Evolutionary conservation across 768 basidiomycete species (phyloP).

Genomic region (Rhodotorula taiwanensis): DNA sequence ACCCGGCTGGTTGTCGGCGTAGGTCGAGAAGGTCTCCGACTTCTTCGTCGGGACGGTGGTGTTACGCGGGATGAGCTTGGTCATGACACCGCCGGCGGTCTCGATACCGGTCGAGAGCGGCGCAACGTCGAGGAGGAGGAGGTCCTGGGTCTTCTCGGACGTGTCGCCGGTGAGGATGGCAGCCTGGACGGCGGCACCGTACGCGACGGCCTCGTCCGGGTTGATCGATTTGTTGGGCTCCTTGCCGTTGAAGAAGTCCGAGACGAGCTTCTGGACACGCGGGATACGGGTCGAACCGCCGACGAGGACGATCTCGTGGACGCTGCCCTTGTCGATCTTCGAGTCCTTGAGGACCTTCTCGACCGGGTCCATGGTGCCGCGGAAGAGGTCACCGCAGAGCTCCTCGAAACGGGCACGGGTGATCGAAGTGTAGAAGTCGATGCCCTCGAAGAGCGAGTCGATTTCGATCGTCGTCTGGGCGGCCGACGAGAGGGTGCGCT

Average conservation of each 20-base stretch:
- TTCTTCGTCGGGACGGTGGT: constrained; percentile 98
- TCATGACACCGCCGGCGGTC: constrained; percentile 99
- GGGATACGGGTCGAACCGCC: constrained; percentile 99
- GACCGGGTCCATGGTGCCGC: constrained; percentile 84
- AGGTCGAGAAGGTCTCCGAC: constrained; percentile 85
- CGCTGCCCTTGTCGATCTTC: constrained; percentile 92
- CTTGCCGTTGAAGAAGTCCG: constrained; percentile 89
- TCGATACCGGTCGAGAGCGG: constrained; percentile 91
- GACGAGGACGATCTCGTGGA: constrained; percentile 95
- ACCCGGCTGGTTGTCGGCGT: constrained; percentile 97
- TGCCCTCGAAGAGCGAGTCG: constrained; percentile 93
- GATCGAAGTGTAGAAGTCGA: constrained; percentile 96
- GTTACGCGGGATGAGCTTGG: constrained; percentile 78
- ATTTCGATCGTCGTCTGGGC: constrained; percentile 96
- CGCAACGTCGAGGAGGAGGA: constrained; percentile 88
- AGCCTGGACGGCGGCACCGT: constrained; percentile 97
- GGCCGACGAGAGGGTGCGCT: constrained; percentile 94
- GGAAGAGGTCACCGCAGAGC: constrained; percentile 90
- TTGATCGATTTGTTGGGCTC: constrained; percentile 99
- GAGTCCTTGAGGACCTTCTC: constrained; percentile 97
- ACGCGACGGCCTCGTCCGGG: constrained; percentile 97
- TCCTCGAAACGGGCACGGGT: constrained; percentile 98
- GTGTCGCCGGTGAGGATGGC: constrained; percentile 97
- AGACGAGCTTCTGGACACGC: constrained; percentile 92
- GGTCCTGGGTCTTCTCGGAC: constrained; percentile 93